phyloP scores from a whole-genome alignment of 108 stramenopile genomes.

The Fragilariopsis cylindrus region DNA sequence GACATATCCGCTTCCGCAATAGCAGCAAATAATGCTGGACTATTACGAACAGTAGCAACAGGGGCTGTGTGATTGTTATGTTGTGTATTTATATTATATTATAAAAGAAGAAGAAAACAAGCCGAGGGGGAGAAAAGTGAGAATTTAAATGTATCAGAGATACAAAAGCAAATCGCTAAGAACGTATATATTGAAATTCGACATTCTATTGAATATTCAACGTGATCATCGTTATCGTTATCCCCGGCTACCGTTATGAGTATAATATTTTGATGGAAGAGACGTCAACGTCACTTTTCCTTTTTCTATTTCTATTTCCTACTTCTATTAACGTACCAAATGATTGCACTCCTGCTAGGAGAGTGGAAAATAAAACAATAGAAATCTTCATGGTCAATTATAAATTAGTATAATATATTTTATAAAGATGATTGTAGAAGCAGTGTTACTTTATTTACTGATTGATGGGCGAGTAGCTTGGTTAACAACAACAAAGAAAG shows the following conservation, averaged over 20 bases:
- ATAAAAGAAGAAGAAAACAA: constrained; percentile 6
- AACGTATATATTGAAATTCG: not conserved
- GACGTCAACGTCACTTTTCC: not conserved
- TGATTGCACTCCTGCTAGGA: constrained; percentile 60
- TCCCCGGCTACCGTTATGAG: no score
- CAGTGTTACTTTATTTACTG: no score
- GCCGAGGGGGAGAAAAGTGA: not conserved
- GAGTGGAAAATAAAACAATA: constrained; percentile 42
- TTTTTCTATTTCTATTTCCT: not conserved
- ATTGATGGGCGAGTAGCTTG: not conserved
- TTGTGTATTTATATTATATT: no score
- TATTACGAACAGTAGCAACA: constrained; percentile 20
- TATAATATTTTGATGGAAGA: not conserved
- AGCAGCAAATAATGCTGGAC: constrained; percentile 35
- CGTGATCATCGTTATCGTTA: no score
- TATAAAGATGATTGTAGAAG: no score
- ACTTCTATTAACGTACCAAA: constrained; percentile 58
- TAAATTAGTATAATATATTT: not conserved
- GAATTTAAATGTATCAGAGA: not conserved
- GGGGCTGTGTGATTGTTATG: constrained; percentile 27
- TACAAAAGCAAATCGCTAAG: not conserved
- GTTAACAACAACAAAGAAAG: not conserved
- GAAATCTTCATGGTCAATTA: constrained; percentile 61
- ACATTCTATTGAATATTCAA: not conserved
- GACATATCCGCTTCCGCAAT: constrained; percentile 54